Conservation (phyloP, 805 yeast species). For the Sugiyamaella lignohabitans region DNA sequence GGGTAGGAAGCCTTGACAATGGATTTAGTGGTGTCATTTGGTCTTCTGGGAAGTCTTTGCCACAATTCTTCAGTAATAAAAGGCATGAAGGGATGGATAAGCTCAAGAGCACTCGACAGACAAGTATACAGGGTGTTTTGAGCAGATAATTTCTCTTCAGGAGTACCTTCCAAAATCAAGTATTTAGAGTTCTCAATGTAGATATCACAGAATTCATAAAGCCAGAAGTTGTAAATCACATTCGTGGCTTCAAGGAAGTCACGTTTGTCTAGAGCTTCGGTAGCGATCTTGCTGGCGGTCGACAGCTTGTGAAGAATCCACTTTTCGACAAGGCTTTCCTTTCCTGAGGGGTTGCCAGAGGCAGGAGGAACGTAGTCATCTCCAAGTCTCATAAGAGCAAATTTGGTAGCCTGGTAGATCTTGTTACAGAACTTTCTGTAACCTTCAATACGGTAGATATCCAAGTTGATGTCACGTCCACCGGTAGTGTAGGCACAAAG, state of each 20-base stretch:
- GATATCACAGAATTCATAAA: constrained; percentile 89
- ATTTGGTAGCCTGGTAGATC: constrained; percentile 97
- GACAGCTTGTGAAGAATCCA: constrained; percentile 92
- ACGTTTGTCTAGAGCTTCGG: constrained; percentile 66
- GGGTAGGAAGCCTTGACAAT: constrained; percentile 82
- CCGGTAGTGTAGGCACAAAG: constrained; percentile 98
- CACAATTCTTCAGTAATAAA: constrained; percentile 96
- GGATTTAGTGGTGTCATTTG: constrained; percentile 58
- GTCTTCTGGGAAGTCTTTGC: constrained; percentile 94
- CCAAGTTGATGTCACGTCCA: constrained; percentile 96
- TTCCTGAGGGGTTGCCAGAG: constrained; percentile 51
- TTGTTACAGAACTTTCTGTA: constrained; percentile 99
- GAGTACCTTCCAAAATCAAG: constrained; percentile 85
- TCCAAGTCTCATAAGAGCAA: constrained; percentile 88
- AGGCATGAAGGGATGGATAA: constrained; percentile 99
- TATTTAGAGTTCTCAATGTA: constrained; percentile 96
- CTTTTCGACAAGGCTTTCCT: constrained; percentile 87
- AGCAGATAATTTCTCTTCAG: constrained; percentile 78
- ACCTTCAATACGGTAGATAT: constrained; percentile 94
- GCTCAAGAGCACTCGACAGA: constrained; percentile 80
- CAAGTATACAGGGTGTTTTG: constrained; percentile 90
- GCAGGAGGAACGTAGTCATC: constrained; percentile 80
- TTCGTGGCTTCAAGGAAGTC: constrained; percentile 86
- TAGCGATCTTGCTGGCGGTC: constrained; percentile 56
- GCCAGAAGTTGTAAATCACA: constrained; percentile 90